Evolutionary conservation across 1,284 basidiomycete species (phyloP), one percentile per base, ranked within the genome.

Genomic region (Boletellus deceptivus): DNA sequence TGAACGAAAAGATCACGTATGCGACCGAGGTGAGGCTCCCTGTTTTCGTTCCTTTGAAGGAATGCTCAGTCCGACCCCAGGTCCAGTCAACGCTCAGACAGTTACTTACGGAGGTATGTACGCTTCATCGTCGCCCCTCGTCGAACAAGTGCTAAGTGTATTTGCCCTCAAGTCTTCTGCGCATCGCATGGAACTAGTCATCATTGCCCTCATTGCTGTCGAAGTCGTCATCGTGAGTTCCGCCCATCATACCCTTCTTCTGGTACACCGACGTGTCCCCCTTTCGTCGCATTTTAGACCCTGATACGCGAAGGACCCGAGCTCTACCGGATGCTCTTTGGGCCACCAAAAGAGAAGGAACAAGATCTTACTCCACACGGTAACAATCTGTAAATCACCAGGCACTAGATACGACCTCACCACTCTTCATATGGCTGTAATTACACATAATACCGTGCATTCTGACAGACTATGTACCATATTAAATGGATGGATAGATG

Each of bases 1-100:
- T 95, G 49, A 95, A 95, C 65, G 89, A 91, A 62, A 95, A 95
- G 66, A 93, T 95, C 52, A 93, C 91, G 13, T 95, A 96, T 69
- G 91, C 93, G 8, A 87, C 89, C 13, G 93, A 96, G 74, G 84
- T 86, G 49, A 50, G 24, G 49, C 55, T 20, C 43, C 39, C 4
- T 4, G 46, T 36, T 39, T 35, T 11, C 43, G 24, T 50, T 29
- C 11, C 11, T 4, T 29, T 13, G 11, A 2, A 13, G 29, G 11
- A 10, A 13, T 16, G 18, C 22, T 43, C 29, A 43, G n/a, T 35
- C 20, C 24, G 13, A 5, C 7, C 17, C 3, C 49, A 85, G 83
- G 78, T 81, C 38, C 86, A 88, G 73, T 83, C 82, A 3, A 81
- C 85, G 6, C 74, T 93, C 29, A 76, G 89, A 40, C 86, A 90